Conservation (phyloP, 345 rosid genomes). For the Hevea brasiliensis region DNA sequence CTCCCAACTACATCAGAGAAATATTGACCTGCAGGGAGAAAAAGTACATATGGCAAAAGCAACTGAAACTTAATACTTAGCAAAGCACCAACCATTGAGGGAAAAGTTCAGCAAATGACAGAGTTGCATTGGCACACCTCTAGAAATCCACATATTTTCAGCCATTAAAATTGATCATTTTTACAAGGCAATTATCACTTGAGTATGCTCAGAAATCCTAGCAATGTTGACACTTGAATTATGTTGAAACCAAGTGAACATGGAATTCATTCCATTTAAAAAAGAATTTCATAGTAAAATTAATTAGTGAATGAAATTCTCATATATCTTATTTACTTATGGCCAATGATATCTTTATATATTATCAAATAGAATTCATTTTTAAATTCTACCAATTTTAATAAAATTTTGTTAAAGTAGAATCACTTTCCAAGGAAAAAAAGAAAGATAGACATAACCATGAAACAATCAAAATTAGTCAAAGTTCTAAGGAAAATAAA, state of each 20-base stretch:
- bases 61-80: conserved; percentile 8
- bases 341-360: no score
- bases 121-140: neutral
- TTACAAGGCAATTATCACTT: neutral
- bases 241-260: neutral
- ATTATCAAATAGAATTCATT: neutral
- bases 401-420: neutral
- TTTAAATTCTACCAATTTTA: neutral
- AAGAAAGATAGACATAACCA: neutral
- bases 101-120: neutral
- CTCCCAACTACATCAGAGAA: conserved; percentile 93
- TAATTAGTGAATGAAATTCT: no score
- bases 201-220: neutral
- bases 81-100: neutral
- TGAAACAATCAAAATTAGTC: neutral
- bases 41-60: conserved; percentile 4
- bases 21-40: conserved; percentile 57
- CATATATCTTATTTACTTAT: no score
- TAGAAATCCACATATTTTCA: neutral
- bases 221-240: neutral
- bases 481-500: neutral
- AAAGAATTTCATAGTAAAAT: neutral
- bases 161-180: neutral
- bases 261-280: neutral
- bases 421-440: neutral